phyloP scores from a whole-genome alignment of 2,329 filamentous ascomycete species.

The Nectriaceae sp. region DNA sequence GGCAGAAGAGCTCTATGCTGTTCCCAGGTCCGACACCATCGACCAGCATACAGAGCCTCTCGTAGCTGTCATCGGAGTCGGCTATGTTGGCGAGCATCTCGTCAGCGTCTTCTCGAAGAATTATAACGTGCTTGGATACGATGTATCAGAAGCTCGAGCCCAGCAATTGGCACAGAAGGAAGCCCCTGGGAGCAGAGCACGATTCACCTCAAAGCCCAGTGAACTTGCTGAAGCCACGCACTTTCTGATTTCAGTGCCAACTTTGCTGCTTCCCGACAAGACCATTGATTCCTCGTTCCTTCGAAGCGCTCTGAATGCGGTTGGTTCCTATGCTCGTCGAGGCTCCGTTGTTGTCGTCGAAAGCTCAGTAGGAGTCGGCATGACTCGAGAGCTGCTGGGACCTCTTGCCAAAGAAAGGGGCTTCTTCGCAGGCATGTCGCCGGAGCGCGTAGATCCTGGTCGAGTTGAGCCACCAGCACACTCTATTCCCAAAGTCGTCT shows the following conservation, averaged over 20 bases:
- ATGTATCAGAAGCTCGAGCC: slow-evolving; percentile 45
- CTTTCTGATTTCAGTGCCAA: slow-evolving; percentile 57
- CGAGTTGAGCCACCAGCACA: slow-evolving; percentile 41
- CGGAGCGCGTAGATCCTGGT: slow-evolving; percentile 55
- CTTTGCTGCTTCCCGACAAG: slow-evolving; percentile 47
- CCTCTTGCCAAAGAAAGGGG: slow-evolving; percentile 44
- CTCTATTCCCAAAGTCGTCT: slow-evolving; percentile 55
- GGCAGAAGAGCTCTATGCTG: slow-evolving; percentile 18
- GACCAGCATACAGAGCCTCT: slow-evolving; percentile 28
- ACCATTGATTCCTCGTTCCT: slow-evolving; percentile 51
- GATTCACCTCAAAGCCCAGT: slow-evolving; percentile 40
- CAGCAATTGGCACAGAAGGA: slow-evolving; percentile 34
- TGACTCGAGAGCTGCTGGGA: slow-evolving; percentile 51
- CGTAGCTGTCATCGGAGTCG: slow-evolving; percentile 53
- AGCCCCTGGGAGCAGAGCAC: slow-evolving; percentile 28
- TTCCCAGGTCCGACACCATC: slow-evolving; percentile 8
- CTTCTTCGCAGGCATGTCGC: slow-evolving; percentile 52
- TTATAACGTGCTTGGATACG: slow-evolving; percentile 49
- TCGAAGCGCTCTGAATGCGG: slow-evolving; percentile 43
- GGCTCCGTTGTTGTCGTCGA: slow-evolving; percentile 54
- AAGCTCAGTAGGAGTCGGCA: slow-evolving; percentile 56
- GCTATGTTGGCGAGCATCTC: slow-evolving; percentile 54
- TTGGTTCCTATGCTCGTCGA: slow-evolving; percentile 41
- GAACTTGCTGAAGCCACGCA: slow-evolving; percentile 48
- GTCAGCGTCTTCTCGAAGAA: slow-evolving; percentile 43